Percentiles rank a stretch among this genome's conserved stretches.
Evolutionary conservation across 2,329 filamentous ascomycete species (phyloP).

Genomic region (Clarireedia hainanense): DNA sequence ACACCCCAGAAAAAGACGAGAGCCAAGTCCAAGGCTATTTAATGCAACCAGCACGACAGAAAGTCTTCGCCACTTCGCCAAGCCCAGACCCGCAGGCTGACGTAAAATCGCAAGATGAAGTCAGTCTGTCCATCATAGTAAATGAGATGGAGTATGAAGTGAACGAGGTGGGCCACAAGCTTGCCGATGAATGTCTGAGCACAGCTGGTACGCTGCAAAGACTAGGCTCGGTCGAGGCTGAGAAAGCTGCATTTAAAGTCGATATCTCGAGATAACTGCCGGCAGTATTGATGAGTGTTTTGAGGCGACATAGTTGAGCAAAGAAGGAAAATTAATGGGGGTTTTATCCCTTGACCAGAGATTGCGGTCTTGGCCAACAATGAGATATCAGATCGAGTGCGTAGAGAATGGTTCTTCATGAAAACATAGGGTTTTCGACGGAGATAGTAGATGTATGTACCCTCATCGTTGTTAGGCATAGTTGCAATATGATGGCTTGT

Average conservation of each 20-base stretch:
- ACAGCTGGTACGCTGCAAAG: background rate
- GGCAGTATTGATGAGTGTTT: background rate
- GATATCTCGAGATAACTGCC: background rate
- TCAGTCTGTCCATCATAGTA: too few species aligned
- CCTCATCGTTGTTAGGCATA: background rate
- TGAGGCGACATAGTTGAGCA: background rate
- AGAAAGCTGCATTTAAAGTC: background rate
- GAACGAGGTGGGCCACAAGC: background rate
- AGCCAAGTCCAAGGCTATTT: too few species aligned
- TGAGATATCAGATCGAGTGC: background rate
- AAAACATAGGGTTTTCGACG: background rate
- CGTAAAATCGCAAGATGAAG: too few species aligned
- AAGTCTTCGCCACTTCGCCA: too few species aligned
- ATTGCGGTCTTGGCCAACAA: background rate
- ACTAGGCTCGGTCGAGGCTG: background rate
- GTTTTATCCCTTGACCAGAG: background rate
- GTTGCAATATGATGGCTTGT: background rate
- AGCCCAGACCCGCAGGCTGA: too few species aligned
- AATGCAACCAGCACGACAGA: too few species aligned
- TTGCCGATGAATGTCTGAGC: background rate
- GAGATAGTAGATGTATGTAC: too few species aligned
- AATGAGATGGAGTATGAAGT: background rate
- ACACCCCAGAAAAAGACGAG: too few species aligned
- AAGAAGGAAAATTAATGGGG: too few species aligned
- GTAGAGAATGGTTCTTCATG: background rate